Percentiles rank a stretch among this genome's conserved stretches.
Evolutionary conservation across 805 yeast species (phyloP).

Genomic region (Ogataea corticis): DNA sequence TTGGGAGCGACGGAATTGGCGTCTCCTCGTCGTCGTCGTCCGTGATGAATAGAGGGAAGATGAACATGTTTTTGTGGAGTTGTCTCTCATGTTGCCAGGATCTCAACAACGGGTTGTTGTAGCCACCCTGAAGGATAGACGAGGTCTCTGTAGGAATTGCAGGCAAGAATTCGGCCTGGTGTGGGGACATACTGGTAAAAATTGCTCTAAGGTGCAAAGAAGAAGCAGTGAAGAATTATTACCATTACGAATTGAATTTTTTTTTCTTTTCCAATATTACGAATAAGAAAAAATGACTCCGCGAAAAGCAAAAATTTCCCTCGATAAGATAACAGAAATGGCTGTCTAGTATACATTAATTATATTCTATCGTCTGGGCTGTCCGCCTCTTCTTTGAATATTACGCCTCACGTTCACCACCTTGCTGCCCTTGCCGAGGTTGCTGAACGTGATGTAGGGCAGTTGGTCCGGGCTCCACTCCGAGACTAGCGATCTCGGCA

Average conservation of each 20-base stretch:
- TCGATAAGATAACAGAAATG: background rate
- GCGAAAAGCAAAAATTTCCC: background rate
- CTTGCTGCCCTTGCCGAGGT: slow-evolving; percentile 45
- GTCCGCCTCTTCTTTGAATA: slow-evolving; percentile 36
- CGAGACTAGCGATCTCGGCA: slow-evolving; percentile 26
- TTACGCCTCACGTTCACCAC: slow-evolving; percentile 51
- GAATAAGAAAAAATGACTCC: background rate
- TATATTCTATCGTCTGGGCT: background rate
- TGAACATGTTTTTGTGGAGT: slow-evolving; percentile 83
- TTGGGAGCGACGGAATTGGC: slow-evolving; percentile 76
- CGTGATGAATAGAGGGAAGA: slow-evolving; percentile 86
- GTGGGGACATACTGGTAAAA: slow-evolving; percentile 31
- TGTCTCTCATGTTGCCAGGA: slow-evolving; percentile 91
- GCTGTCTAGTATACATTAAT: background rate
- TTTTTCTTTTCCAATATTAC: background rate
- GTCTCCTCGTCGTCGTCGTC: slow-evolving; percentile 81
- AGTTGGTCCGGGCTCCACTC: slow-evolving; percentile 14
- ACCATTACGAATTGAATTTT: background rate
- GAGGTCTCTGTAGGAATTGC: slow-evolving; percentile 60
- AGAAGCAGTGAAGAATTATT: too few species aligned
- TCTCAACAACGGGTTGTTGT: slow-evolving; percentile 84
- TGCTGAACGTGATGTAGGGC: slow-evolving; percentile 44
- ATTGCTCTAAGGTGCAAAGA: too few species aligned
- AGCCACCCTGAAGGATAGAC: slow-evolving; percentile 89
- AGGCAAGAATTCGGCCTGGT: slow-evolving; percentile 69